Percentiles rank a stretch among this genome's conserved stretches.
Evolutionary conservation across 2,329 filamentous ascomycete species (phyloP).

Genomic region (Elsinoe necatrix): DNA sequence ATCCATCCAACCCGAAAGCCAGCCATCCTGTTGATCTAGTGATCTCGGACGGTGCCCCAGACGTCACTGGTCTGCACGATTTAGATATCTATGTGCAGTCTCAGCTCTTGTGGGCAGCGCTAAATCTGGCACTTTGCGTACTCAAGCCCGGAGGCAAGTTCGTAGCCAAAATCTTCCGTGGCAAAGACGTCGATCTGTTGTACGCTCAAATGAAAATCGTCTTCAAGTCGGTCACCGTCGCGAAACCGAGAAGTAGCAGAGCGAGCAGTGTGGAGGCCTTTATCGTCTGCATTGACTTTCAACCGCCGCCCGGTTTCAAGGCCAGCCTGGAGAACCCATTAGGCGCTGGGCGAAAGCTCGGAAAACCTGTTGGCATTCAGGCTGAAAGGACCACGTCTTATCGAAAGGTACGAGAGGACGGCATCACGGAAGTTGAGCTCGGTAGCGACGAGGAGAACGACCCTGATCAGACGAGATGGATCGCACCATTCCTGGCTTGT

Average conservation of each 20-base stretch:
- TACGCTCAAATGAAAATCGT: slow-evolving; percentile 91
- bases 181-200: slow-evolving; percentile 87
- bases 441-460: slow-evolving; percentile 36
- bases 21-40: slow-evolving; percentile 83
- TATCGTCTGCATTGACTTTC: slow-evolving; percentile 86
- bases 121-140: slow-evolving; percentile 89
- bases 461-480: slow-evolving; percentile 58
- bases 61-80: slow-evolving; percentile 94
- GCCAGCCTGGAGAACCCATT: slow-evolving; percentile 69
- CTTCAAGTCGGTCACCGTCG: slow-evolving; percentile 78
- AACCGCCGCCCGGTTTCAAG: slow-evolving; percentile 65
- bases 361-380: slow-evolving; percentile 21
- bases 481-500: slow-evolving; percentile 93
- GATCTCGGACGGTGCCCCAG: slow-evolving; percentile 88
- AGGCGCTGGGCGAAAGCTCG: slow-evolving; percentile 52
- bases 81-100: slow-evolving; percentile 97
- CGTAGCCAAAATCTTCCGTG: slow-evolving; percentile 95
- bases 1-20: slow-evolving; percentile 38
- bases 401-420: slow-evolving; percentile 36
- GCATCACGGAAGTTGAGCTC: slow-evolving; percentile 40
- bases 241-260: slow-evolving; percentile 88
- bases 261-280: slow-evolving; percentile 96
- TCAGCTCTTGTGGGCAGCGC: slow-evolving; percentile 84
- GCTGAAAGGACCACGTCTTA: slow-evolving; percentile 21
- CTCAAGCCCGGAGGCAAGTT: slow-evolving; percentile 90